Base-by-base conservation (phyloP, 2,329 filamentous ascomycete species). In the Parafenestella ontariensis region DNA sequence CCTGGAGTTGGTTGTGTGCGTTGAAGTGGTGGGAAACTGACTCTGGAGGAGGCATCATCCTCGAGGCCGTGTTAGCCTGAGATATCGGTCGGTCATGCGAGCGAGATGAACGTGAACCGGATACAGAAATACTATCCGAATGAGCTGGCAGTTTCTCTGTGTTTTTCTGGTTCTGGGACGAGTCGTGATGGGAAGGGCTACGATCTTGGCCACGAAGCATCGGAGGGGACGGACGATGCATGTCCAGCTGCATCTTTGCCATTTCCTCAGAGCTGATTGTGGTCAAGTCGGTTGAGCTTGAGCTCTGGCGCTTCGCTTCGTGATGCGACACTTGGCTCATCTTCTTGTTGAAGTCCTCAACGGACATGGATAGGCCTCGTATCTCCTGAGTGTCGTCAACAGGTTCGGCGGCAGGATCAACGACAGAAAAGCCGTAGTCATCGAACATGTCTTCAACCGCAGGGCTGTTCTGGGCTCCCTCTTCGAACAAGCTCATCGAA, bases 51-150 rank as follows among this genome's bases (percentile, higher is more conserved):
- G 64, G 62, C 52, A 62, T 62, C 54, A 75, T 68, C 1, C 70
- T 59, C 24, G 69, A 72, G 17, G 66, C 66, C 17, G 65, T 73
- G 28, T 75, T 74, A 9, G 71, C 72, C 46, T 65, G 65, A 1
- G 71, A 73, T 47, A 43, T 64, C 1, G 69, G 69, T 33, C 70
- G 64, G 31, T 61, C 56, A 5, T 56, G 49, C 1, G 61, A 64
- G 5, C 28, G 18, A 36, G 52, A 53, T 15, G 59, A 62, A 9
- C 42, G 36, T 8, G 41, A 45, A 13, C 49, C 52, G 8, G 51
- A 45, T 15, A 49, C 23, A n/a, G 33, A 42, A 13, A 41, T 2
- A 3, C 31, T 46, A 4, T 41, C 49, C 21, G 42, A n/a, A 21
- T 24, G 24, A 2, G 10, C 9, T 5, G 45, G 36, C 2, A 23